phyloP scores from a whole-genome alignment of 2,329 filamentous ascomycete species.

The Penicillium sclerotiorum region DNA sequence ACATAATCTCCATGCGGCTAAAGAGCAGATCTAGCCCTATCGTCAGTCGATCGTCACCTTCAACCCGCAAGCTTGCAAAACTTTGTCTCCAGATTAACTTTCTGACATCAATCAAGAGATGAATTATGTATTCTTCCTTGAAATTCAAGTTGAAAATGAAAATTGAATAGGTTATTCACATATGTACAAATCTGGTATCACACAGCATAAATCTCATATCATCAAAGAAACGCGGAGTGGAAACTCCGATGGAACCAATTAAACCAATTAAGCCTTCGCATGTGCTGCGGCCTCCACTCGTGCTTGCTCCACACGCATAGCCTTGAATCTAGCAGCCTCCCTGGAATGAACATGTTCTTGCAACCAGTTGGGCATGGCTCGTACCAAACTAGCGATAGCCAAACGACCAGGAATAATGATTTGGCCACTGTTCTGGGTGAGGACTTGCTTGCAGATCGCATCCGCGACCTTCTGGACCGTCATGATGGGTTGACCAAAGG shows the following conservation, averaged over 20 bases:
- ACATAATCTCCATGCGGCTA: too few species aligned
- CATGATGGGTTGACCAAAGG: slow-evolving; percentile 40
- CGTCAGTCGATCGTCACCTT: neutral
- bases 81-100: too few species aligned
- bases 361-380: slow-evolving; percentile 49
- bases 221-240: neutral
- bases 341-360: slow-evolving; percentile 44
- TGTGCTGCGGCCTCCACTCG: neutral
- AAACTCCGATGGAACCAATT: neutral
- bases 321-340: slow-evolving; percentile 6
- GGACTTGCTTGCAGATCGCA: slow-evolving; percentile 54
- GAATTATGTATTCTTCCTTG: too few species aligned
- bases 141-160: neutral
- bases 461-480: slow-evolving; percentile 47
- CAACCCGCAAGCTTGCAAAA: neutral
- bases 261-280: neutral
- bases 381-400: slow-evolving; percentile 27
- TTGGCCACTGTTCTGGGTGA: slow-evolving; percentile 53
- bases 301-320: neutral
- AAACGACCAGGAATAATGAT: slow-evolving; percentile 50
- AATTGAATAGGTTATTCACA: too few species aligned
- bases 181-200: neutral
- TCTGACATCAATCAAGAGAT: too few species aligned
- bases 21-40: neutral
- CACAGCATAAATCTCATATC: neutral